Conservation (phyloP, 2,329 filamentous ascomycete genomes). For the Colletotrichum tofieldiae region DNA sequence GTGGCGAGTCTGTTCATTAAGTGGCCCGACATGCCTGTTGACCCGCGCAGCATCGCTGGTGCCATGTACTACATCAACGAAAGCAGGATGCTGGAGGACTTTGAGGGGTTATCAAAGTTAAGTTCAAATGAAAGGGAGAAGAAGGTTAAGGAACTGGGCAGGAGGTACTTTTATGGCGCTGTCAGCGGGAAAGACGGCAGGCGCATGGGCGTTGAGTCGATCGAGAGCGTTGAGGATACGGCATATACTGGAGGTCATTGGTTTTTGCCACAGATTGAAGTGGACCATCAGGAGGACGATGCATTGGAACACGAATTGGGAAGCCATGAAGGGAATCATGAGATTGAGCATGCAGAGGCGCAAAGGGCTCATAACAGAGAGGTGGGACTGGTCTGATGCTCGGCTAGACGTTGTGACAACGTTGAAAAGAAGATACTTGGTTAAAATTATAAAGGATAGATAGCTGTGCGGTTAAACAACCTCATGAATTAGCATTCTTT, state of each 20-base stretch:
- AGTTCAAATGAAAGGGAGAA: constrained; percentile 20
- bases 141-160: constrained; percentile 35
- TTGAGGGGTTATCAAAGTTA: constrained; percentile 41
- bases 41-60: constrained; percentile 63
- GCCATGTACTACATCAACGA: constrained; percentile 60
- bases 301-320: neutral
- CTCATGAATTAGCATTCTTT: neutral
- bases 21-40: constrained; percentile 63
- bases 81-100: constrained; percentile 38
- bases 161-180: constrained; percentile 49
- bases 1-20: constrained; percentile 57
- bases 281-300: neutral
- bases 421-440: accelerated
- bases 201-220: constrained; percentile 37
- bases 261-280: constrained; percentile 1
- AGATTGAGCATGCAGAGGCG: neutral
- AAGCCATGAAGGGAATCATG: neutral
- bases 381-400: neutral
- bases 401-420: no score
- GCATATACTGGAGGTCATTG: constrained; percentile 18
- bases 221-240: constrained; percentile 32
- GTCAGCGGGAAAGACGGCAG: constrained; percentile 3
- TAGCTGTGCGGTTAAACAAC: no score
- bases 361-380: neutral
- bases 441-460: neutral